These are phyloP conservation scores for Capronia coronata DNA, from an alignment of 2,329 filamentous ascomycete species.

Conservation along the genomic window DNA sequence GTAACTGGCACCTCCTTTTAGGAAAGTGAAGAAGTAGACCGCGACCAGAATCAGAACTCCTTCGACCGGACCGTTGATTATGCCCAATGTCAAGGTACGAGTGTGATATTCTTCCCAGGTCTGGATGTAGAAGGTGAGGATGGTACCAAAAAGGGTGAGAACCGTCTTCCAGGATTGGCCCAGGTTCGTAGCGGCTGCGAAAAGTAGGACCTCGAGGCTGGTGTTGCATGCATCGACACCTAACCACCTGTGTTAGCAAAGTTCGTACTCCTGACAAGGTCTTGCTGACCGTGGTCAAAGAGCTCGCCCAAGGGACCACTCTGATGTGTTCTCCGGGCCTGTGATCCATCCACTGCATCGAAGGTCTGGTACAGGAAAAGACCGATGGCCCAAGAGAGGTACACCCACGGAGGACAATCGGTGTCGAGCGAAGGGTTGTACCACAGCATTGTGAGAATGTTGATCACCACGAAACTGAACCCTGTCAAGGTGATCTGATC, in stretches of 20 bases:
- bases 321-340: conserved; percentile 85
- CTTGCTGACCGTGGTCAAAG: conserved; percentile 73
- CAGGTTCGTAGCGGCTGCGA: conserved; percentile 85
- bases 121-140: conserved; percentile 96
- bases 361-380: conserved; percentile 97
- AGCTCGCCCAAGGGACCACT: conserved; percentile 91
- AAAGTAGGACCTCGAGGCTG: conserved; percentile 84
- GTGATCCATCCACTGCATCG: conserved; percentile 89
- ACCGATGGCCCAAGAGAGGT: conserved; percentile 81
- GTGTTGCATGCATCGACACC: conserved; percentile 93
- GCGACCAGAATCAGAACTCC: conserved; percentile 77
- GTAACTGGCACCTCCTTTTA: conserved; percentile 80
- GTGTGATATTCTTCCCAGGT: conserved; percentile 99
- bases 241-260: conserved; percentile 29
- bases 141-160: conserved; percentile 70
- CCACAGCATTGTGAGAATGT: conserved; percentile 87
- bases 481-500: conserved; percentile 75
- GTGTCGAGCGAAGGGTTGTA: conserved; percentile 91
- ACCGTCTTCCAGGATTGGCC: conserved; percentile 89
- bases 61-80: conserved; percentile 92
- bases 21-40: conserved; percentile 77
- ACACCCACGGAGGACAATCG: conserved; percentile 93
- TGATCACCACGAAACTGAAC: conserved; percentile 81
- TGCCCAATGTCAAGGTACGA: conserved; percentile 83
- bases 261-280: not conserved